Base-by-base conservation (phyloP, 192 early-diverging fungal species). In the Spizellomyces sp. region DNA sequence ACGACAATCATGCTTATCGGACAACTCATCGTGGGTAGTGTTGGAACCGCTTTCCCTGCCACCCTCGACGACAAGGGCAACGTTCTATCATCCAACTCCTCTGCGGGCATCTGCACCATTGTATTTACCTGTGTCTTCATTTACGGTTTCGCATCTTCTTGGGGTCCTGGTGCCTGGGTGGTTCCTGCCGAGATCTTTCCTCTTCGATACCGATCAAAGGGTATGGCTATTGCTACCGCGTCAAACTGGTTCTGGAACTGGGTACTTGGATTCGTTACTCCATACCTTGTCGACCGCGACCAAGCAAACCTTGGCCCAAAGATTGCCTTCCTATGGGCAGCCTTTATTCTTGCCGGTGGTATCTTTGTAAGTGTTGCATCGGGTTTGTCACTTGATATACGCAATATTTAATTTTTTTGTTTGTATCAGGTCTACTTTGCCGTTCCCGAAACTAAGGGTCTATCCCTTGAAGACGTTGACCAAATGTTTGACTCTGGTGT, bases 111-210 rank as follows among this genome's bases (percentile, higher is more conserved):
- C 12, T 17, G n/a, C 61, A 27, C 59, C 64, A 90, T 92, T 42
- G 86, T 89, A 44, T 88, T 86, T 77, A 84, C 93, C 36, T 95
- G 93, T 67, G 67, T 93, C 54, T 96, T 94, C 74, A 89, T 95
- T 48, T 84, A 81, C 59, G 86, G 85, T 15, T 98, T 98, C 66
- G 94, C 93, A 59, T 85, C 82, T 69, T 92, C 94, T 9, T 96
- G 95, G 96, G 95, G 95, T 7, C 95, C 96, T 19, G 86, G 93
- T 44, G 90, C 87, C 14, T 98, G 94, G 95, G 90, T 93, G 75
- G 95, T 95, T 72, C 90, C 94, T 47, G 86, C 92, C 27, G 96
- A 98, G 81, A 95, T 98, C 61, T 96, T 89, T 79, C 94, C 95
- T 48, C 88, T 95, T 66, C 90, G 90, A 60, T 82, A 94, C 55